Evolutionary conservation across 495 filamentous ascomycete genomes (phyloP).

Genomic region (Podospora conica): DNA sequence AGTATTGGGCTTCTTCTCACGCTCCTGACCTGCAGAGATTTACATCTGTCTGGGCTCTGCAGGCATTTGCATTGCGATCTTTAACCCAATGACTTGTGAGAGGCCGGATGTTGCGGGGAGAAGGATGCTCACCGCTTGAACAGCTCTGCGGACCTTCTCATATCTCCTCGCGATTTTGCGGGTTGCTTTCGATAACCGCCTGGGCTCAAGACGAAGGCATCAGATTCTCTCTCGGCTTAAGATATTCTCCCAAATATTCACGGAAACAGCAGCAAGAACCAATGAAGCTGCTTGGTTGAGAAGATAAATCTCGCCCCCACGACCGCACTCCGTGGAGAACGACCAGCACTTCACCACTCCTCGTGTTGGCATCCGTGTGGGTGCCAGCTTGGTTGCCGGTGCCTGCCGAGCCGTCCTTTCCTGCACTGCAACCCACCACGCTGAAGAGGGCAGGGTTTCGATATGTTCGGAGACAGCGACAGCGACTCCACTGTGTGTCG

Average conservation of each 20-base stretch:
- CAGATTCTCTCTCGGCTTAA: too few relatives aligned
- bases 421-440: not conserved
- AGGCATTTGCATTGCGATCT: not conserved
- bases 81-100: not conserved
- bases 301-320: not conserved
- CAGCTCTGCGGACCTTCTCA: not conserved
- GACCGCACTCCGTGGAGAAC: not conserved
- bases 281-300: not conserved
- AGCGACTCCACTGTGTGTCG: not conserved
- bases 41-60: not conserved
- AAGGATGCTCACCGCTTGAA: not conserved
- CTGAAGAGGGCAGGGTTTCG: not conserved
- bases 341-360: not conserved
- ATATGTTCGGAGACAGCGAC: not conserved
- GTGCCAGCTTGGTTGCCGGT: not conserved
- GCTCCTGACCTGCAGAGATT: not conserved
- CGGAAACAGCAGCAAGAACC: not conserved
- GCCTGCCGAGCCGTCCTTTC: not conserved
- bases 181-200: not conserved
- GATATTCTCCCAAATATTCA: not conserved
- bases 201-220: not conserved
- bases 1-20: not conserved
- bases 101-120: not conserved
- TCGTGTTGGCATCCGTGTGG: not conserved
- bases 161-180: not conserved